Conservation (phyloP, 225 moss, liverwort and hornwort species). For the Anthoceros angustus region DNA sequence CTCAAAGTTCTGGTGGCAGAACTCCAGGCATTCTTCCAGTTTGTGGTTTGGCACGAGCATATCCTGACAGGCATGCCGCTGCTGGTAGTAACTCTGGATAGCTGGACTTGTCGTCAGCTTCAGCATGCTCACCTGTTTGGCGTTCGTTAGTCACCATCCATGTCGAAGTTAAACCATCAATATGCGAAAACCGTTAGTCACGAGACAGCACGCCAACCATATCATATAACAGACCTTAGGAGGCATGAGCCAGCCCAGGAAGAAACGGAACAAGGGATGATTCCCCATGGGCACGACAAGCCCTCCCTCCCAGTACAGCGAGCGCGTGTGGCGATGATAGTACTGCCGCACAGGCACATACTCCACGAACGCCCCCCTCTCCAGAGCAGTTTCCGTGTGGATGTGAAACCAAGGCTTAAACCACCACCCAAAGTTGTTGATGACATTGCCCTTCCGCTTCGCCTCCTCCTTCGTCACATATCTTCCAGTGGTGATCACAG, state of each 20-base stretch:
- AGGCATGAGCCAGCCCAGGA: slow-evolving; percentile 57
- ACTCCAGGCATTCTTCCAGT: slow-evolving; percentile 26
- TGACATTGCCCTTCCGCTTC: slow-evolving; percentile 23
- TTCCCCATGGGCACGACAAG: slow-evolving; percentile 54
- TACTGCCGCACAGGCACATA: slow-evolving; percentile 54
- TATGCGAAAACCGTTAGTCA: neutral
- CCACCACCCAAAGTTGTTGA: slow-evolving; percentile 42
- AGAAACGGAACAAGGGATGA: slow-evolving; percentile 37
- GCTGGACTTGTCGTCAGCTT: slow-evolving; percentile 42
- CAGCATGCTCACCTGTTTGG: slow-evolving; percentile 34
- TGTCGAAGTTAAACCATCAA: neutral
- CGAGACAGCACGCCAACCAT: neutral
- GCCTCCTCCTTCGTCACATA: slow-evolving; percentile 32
- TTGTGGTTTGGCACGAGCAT: slow-evolving; percentile 44
- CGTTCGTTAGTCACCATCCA: neutral
- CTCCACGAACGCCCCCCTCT: slow-evolving; percentile 34
- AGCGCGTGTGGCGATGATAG: slow-evolving; percentile 56
- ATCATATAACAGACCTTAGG: slow-evolving; percentile 18
- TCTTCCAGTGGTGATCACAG: slow-evolving; percentile 46
- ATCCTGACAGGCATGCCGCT: slow-evolving; percentile 54
- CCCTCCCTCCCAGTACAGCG: slow-evolving; percentile 55
- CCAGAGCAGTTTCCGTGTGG: slow-evolving; percentile 32
- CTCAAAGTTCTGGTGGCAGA: slow-evolving; percentile 45
- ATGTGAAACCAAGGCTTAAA: slow-evolving; percentile 57
- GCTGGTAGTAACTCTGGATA: slow-evolving; percentile 41